Evolutionary conservation across 192 early-diverging fungal genomes (phyloP).

Genomic region (Backusella psychrophila): DNA sequence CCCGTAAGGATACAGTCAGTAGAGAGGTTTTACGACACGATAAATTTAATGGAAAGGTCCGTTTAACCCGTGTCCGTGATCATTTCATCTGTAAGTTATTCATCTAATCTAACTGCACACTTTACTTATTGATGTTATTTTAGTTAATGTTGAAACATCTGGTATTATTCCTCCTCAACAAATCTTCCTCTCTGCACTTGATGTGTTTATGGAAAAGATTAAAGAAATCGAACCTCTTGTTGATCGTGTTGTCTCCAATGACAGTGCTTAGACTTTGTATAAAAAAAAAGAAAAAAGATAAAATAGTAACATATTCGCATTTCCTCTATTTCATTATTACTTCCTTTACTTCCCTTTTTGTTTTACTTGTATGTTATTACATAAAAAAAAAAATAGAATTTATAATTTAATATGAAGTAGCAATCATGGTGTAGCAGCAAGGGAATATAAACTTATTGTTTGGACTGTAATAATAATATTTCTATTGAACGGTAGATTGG

Average conservation of each 20-base stretch:
- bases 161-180: constrained; percentile 77
- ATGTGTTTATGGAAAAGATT: constrained; percentile 82
- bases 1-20: constrained; percentile 94
- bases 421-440: too few relatives aligned
- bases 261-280: not conserved
- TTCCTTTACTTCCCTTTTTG: not conserved
- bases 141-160: constrained; percentile 85
- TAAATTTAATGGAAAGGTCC: constrained; percentile 90
- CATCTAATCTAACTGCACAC: not conserved
- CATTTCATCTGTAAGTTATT: constrained; percentile 92
- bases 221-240: constrained; percentile 35
- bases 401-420: not conserved
- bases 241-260: constrained; percentile 29
- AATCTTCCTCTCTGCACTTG: constrained; percentile 75
- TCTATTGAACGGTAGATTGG: too few relatives aligned
- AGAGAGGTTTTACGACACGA: constrained; percentile 90
- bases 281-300: not conserved
- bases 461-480: too few relatives aligned
- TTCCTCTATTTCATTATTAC: too few relatives aligned
- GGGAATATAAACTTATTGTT: too few relatives aligned
- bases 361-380: not conserved
- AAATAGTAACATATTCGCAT: not conserved
- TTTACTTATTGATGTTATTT: not conserved
- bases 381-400: not conserved
- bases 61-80: constrained; percentile 86